Percentiles rank a stretch among this genome's conserved stretches.
Conservation (phyloP, 768 basidiomycete species). For the button mushroom (Agaricus bisporus) region DNA sequence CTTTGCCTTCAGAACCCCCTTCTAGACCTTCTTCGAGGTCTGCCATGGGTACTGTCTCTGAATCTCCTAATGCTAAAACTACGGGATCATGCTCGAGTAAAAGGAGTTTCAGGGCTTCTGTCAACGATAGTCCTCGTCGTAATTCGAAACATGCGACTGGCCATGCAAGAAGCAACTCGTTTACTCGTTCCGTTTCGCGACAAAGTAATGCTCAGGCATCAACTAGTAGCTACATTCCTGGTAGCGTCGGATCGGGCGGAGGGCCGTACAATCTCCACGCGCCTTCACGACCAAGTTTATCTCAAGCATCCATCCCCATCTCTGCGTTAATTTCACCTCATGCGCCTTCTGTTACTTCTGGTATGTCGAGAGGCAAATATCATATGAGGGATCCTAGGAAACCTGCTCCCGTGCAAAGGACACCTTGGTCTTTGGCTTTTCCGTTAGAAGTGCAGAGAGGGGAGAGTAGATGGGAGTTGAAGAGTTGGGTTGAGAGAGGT, state of each 20-base stretch:
- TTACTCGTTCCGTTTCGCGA: conserved; percentile 15
- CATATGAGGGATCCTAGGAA: conserved; percentile 80
- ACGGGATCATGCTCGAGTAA: conserved; percentile 42
- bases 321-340: conserved; percentile 75
- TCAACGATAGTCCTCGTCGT: conserved; percentile 14
- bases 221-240: neutral
- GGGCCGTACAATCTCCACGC: conserved; percentile 10
- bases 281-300: conserved; percentile 49
- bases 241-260: neutral
- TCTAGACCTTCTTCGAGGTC: conserved; percentile 17
- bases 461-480: conserved; percentile 25
- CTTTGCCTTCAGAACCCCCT: conserved; percentile 35
- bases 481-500: conserved; percentile 38
- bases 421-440: conserved; percentile 57
- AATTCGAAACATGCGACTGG: conserved; percentile 12
- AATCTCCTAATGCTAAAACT: conserved; percentile 30
- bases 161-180: conserved; percentile 18
- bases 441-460: conserved; percentile 24
- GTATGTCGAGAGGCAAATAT: conserved; percentile 31
- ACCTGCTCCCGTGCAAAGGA: conserved; percentile 51
- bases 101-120: conserved; percentile 23
- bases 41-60: conserved; percentile 6
- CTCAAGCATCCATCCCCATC: conserved; percentile 72
- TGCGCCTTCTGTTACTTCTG: conserved; percentile 62
- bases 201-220: neutral